Base-by-base conservation (phyloP, 2,329 filamentous ascomycete genomes). In the Daldinia sp. region DNA sequence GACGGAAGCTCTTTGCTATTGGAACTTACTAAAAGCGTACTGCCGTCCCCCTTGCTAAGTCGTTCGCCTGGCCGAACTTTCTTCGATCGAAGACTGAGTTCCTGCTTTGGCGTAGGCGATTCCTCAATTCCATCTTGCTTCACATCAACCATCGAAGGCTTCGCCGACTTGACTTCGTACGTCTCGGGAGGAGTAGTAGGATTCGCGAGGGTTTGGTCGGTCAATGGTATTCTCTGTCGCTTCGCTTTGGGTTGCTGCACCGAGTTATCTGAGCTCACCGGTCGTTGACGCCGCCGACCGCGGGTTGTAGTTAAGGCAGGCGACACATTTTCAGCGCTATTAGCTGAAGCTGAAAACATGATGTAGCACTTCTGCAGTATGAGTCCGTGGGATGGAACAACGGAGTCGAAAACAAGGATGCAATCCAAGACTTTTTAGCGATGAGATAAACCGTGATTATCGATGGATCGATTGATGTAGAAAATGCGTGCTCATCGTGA, bases 1-100 rank as follows among this genome's bases (percentile, higher is more conserved):
- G 46, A 18, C 33, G 23, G 51, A 18, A 54, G 39, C 46, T 46
- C 23, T 69, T 46, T 48, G 63, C 48, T 39, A 56, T 30, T 50
- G 57, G n/a, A n/a, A 79, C 86, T 62, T 82, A 92, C 90, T 80
- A 93, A 78, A 73, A 91, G 83, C 68, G 89, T 83, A 73, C 88
- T 90, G 35, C 89, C 88, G 76, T 93, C 90, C 54, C 89, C 89
- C 78, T 92, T 92, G 73, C 82, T 85, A 50, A 84, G 82, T 73
- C 90, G 86, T 75, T 92, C 89, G 68, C 84, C 84, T n/a, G 85
- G 81, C 75, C 89, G 89, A 53, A 84, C 77, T 77, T 90, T 91
- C 77, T 90, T 91, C 9, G 86, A 84, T 69, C 89, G 85, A 42
- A 90, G 82, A 65, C 83, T 87, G 53, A 89, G 83, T 74, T 90